Evolutionary conservation across 2,329 filamentous ascomycete genomes (phyloP), one percentile per base, ranked within the genome.

Genomic region (Lachnellula occidentalis): DNA sequence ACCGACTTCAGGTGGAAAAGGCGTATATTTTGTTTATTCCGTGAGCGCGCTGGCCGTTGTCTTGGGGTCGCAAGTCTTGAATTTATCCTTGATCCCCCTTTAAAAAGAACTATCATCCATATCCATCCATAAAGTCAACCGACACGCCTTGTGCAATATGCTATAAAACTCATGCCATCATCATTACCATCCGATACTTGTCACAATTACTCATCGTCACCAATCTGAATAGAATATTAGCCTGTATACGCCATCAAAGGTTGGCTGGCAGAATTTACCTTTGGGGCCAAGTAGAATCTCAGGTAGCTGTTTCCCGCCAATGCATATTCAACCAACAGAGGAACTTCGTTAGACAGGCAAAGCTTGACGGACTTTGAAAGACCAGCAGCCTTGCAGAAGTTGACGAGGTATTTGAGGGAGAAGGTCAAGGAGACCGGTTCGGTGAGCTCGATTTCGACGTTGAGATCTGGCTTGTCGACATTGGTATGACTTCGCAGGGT

Each of bases 381-480:
- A 51, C 84, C 86, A 60, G 90, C 88, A 34, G 95, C 95, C 79
- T 99, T 99, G 88, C 94, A 97, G 79, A 99, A 99, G 82, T 97
- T 97, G 80, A 95, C 90, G 3, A 99, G 86, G 77, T 99, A 99
- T 78, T 99, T 99, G 68, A 99, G 87, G 34, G 94, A 97, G 78
- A 99, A 99, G 48, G 92, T 97, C 60, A 99, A 82, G 36, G 89
- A 81, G 58, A 99, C 94, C 50, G 94, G 90, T 77, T 99, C 95
- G 39, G 84, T 87, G 58, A 99, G 84, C 69, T 91, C 85, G 72
- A 99, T 96, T 62, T 90, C 82, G 66, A 97, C 88, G 69, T 92
- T 89, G 69, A 87, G 78, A 9, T 88, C 83, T 47, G 90, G 86
- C 78, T 97, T 95, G 41, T 97, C 92, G 61, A 96, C 81, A 70